Percentiles rank a stretch among this genome's conserved stretches.
phyloP scores from a whole-genome alignment of 768 basidiomycete species.

The Leccinum pellstonianum region DNA sequence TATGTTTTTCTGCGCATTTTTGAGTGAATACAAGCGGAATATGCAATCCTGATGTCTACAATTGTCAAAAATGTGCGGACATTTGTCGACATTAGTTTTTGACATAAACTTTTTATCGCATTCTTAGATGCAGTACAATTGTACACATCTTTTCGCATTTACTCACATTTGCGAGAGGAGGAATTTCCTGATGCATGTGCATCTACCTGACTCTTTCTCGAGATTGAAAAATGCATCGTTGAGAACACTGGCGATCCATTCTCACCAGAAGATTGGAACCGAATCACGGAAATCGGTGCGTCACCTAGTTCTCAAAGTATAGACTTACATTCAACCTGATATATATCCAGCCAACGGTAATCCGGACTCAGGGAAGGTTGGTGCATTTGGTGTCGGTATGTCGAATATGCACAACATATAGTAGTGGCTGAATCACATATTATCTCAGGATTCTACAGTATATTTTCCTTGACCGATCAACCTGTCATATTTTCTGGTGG shows the following conservation, averaged over 20 bases:
- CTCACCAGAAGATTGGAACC: constrained; percentile 80
- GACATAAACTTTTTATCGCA: no score
- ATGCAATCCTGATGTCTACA: no score
- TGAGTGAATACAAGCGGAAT: no score
- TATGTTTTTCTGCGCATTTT: no score
- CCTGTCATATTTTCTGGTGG: constrained; percentile 76
- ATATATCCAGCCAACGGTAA: constrained; percentile 74
- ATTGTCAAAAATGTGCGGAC: no score
- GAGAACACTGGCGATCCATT: constrained; percentile 68
- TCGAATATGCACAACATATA: not conserved
- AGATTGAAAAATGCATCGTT: not conserved
- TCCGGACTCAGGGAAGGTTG: constrained; percentile 92
- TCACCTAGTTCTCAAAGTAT: not conserved
- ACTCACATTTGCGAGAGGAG: no score
- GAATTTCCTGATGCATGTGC: not conserved
- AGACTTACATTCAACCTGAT: not conserved
- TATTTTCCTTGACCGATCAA: constrained; percentile 78
- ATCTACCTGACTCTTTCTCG: not conserved
- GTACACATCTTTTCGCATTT: no score
- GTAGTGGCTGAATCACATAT: not conserved
- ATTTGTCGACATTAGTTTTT: no score
- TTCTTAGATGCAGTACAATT: no score
- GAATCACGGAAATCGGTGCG: constrained; percentile 85
- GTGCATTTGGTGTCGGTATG: constrained; percentile 84
- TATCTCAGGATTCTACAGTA: constrained; percentile 62